Evolutionary conservation across 2,329 filamentous ascomycete species (phyloP), one percentile per base, ranked within the genome.

Genomic region (Elsinoe batatas): DNA sequence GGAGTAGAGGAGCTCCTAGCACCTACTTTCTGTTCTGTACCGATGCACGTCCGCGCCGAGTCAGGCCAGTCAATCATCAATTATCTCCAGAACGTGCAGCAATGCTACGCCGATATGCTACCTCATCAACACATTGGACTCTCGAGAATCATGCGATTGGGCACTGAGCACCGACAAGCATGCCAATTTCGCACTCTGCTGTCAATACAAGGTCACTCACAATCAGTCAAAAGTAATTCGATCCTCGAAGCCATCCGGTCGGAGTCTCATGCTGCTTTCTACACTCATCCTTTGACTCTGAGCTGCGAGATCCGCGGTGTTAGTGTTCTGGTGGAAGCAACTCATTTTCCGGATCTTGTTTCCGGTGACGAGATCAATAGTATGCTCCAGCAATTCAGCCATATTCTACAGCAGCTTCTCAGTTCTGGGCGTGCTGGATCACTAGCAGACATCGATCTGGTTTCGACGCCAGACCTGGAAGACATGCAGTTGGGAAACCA

Each of bases 131-230:
- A 65, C 5, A 65, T 72, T n/a, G 75, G 76, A n/a, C 60, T 78
- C 2, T 75, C 77, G 54, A 69, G 73, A 38, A 77, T 78, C 36
- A 63, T 62, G 5, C 67, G 67, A 51, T 58, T 69, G 7, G 67
- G 61, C 37, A 60, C 64, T 1, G 72, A 76, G 57, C 67, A 71
- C 0, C 68, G 70, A 1, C 59, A 68, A n/a, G 72, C 70, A 38
- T 76, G 74, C 58, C 68, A 74, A 17, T 74, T 76, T 62, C 70
- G 74, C 50, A 77, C 74, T 55, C 60, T 76, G 4, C 64, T 77
- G 2, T 72, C 73, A 1, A 74, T 77, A 17, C 64, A 64, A 12
- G 61, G 64, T n/a, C 65, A 63, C 2, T 65, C 64, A 54, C 61
- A 65, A 53, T 64, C 68, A 50, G 59, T 62, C 1, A 61, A 66